A percentile compares a stretch with the other conserved stretches of the same genome.
phyloP scores from a whole-genome alignment of 371 early-diverging fungal species.

The Mycotypha africana region DNA sequence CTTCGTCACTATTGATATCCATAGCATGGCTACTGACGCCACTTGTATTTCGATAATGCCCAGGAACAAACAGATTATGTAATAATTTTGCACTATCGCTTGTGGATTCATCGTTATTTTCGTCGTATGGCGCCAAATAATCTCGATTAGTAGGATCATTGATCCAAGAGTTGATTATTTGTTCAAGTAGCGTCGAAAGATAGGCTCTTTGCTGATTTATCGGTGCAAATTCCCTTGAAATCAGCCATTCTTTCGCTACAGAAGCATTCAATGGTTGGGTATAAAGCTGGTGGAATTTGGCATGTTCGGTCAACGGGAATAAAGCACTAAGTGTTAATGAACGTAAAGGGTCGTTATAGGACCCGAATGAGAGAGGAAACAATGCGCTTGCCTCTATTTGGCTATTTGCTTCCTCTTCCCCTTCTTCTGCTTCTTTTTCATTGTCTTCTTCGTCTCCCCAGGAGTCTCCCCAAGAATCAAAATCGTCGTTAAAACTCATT shows the following conservation, averaged over 20 bases:
- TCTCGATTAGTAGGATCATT: conserved; percentile 42
- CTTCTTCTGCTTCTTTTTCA: too few species aligned
- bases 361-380: conserved; percentile 69
- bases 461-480: conserved; percentile 27
- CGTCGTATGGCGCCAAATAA: conserved; percentile 34
- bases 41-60: not conserved
- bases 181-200: conserved; percentile 54
- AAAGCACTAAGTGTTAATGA: conserved; percentile 53
- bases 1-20: not conserved
- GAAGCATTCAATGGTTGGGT: conserved; percentile 56
- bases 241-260: conserved; percentile 55
- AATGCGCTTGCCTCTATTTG: too few species aligned
- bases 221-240: conserved; percentile 53
- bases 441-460: conserved; percentile 9
- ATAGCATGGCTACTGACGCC: not conserved
- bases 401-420: too few species aligned
- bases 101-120: conserved; percentile 4
- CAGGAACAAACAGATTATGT: conserved; percentile 17
- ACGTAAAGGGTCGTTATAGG: conserved; percentile 68
- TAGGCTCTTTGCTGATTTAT: conserved; percentile 50
- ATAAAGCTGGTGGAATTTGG: conserved; percentile 39
- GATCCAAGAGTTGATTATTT: conserved; percentile 56
- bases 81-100: conserved; percentile 14
- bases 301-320: conserved; percentile 54
- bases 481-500: conserved; percentile 19